Conservation (phyloP, 1,139 yeast genomes). For the Blastobotrys malaysiensis region DNA sequence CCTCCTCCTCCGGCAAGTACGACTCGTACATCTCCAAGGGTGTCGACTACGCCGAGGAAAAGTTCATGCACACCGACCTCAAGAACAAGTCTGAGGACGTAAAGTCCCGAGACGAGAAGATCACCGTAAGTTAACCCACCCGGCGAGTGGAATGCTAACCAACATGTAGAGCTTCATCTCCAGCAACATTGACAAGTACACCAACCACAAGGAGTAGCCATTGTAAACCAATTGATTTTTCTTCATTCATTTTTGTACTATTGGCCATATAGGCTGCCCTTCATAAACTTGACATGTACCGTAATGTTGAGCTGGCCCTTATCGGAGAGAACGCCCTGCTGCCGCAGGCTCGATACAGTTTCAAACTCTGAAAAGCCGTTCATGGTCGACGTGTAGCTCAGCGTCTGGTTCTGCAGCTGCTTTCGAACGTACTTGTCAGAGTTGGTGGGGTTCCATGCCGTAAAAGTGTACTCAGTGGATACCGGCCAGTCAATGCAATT, state of each 20-base stretch:
- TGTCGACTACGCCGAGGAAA: conserved; percentile 24
- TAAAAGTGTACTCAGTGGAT: background rate
- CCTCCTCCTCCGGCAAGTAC: conserved; percentile 18
- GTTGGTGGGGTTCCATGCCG: background rate
- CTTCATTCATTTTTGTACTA: background rate
- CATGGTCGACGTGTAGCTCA: conserved; percentile 3
- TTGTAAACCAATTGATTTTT: background rate
- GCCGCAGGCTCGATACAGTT: background rate
- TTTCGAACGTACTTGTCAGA: background rate
- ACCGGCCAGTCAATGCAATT: background rate
- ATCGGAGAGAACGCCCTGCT: background rate
- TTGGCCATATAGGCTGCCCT: background rate
- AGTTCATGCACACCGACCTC: conserved; percentile 21
- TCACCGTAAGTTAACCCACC: conserved; percentile 18
- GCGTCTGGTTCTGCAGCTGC: conserved; percentile 6
- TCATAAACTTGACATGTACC: conserved; percentile 3
- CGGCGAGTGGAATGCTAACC: background rate
- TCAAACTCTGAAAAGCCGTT: conserved; percentile 2
- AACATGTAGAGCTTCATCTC: conserved; percentile 19
- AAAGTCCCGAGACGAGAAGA: conserved; percentile 20
- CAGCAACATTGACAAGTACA: conserved; percentile 20
- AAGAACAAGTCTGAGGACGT: conserved; percentile 18
- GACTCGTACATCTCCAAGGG: conserved; percentile 27
- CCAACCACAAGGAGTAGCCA: background rate
- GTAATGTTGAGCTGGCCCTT: conserved; percentile 5